phyloP scores from a whole-genome alignment of 495 filamentous ascomycete species.

The Podospora pseudoanserina region DNA sequence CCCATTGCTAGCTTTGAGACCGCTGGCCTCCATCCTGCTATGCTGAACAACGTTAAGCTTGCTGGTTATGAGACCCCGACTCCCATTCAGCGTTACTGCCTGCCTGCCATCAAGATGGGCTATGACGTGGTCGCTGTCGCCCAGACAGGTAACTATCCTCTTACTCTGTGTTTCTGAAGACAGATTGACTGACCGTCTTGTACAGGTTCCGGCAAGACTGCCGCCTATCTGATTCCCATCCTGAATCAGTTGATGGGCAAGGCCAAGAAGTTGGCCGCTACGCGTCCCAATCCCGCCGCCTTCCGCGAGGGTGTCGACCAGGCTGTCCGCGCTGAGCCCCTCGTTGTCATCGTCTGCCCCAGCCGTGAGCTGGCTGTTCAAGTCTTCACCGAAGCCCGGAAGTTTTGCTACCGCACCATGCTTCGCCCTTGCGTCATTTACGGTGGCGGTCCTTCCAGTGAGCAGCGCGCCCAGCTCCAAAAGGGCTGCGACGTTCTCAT shows the following conservation, averaged over 20 bases:
- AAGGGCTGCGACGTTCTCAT: slow-evolving; percentile 88
- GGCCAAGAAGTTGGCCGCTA: slow-evolving; percentile 73
- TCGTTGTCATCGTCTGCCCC: slow-evolving; percentile 81
- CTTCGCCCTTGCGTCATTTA: slow-evolving; percentile 89
- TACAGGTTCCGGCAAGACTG: slow-evolving; percentile 92
- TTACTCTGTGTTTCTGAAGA: not conserved
- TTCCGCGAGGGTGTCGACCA: slow-evolving; percentile 42
- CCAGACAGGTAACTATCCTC: slow-evolving; percentile 71
- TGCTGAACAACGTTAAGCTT: slow-evolving; percentile 72
- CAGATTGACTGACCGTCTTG: not conserved
- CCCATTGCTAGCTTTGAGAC: slow-evolving; percentile 64
- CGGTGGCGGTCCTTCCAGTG: slow-evolving; percentile 66
- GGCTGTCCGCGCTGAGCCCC: slow-evolving; percentile 67
- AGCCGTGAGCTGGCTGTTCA: slow-evolving; percentile 87
- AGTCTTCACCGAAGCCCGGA: slow-evolving; percentile 89
- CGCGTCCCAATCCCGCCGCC: slow-evolving; percentile 59
- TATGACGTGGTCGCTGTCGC: slow-evolving; percentile 82
- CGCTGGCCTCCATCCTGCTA: slow-evolving; percentile 79
- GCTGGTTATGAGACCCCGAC: slow-evolving; percentile 65
- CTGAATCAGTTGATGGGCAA: slow-evolving; percentile 92
- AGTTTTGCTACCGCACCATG: slow-evolving; percentile 90
- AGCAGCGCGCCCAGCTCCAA: slow-evolving; percentile 67
- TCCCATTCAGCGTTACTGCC: slow-evolving; percentile 77
- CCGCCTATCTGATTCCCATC: slow-evolving; percentile 85
- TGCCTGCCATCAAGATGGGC: slow-evolving; percentile 69